Evolutionary conservation across 164 flowering plant species (phyloP), one percentile per base, ranked within the genome.

Genomic region (Magnolia changhungtana): DNA sequence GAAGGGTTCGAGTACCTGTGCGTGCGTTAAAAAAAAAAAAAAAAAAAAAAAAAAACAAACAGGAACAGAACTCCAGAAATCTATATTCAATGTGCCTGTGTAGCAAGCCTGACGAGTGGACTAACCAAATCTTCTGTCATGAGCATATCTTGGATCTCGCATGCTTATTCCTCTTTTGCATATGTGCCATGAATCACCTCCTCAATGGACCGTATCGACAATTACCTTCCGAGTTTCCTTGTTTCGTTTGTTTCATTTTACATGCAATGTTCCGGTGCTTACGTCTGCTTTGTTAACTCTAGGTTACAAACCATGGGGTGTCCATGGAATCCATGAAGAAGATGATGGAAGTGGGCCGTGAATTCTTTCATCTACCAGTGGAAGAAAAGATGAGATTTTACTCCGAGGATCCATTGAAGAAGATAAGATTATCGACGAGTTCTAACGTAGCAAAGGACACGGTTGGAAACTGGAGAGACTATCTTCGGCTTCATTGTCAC

Each of bases 391-490:
- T 91, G 90, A 90, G 89, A 83, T 50, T 81, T 20, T 85, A 83
- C 75, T 80, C 86, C 2, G 81, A 85, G 9, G 89, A 86, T 50
- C 89, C 85, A 3, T 24, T 78, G 0, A 86, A 90, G 84, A 90
- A 93, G 8, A 78, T 82, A 82, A 91, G 97, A 51, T 76, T 93
- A 27, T 90, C 96, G 0, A 90, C 97, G 1, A 93, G 97, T 69
- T 90, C 86, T 37, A 93, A 93, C 69, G 84, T 88, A 23, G 88
- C 79, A 5, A 93, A 88, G 73, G 98, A 93, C 82, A 82, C 81
- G 21, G 84, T 93, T n/a, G 90, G 86, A 64, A 93, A 93, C 77
- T 93, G 98, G 98, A 85, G 96, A 71, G 96, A 93, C 75, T 93
- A 91, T 77, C 89, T 91, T 1, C 81, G 96, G 58, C 94, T 93